Conservation (phyloP, 148 eudicot species). For the Linanthus parryae region DNA sequence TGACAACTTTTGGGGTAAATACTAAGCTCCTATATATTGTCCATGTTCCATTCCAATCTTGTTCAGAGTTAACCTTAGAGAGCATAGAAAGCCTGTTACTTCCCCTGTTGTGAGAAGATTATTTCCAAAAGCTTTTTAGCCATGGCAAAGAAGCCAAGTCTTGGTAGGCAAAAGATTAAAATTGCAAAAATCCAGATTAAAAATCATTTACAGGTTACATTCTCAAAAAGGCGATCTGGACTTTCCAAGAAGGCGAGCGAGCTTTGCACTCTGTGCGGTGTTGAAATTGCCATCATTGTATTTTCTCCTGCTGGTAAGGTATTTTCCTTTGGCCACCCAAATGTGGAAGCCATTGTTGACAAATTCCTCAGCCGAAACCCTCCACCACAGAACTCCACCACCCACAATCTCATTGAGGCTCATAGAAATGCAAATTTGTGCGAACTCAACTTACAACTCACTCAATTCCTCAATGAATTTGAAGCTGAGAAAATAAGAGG, state of each 20-base stretch:
- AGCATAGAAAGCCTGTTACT: not conserved
- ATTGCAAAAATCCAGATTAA: constrained; percentile 7
- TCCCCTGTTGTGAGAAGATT: not conserved
- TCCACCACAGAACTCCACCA: no score
- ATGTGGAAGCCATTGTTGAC: not conserved
- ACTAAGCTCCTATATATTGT: no score
- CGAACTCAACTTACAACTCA: no score
- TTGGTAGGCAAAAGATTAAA: constrained; percentile 13
- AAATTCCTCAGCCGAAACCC: no score
- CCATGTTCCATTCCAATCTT: no score
- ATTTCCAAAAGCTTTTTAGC: not conserved
- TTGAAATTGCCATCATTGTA: constrained; percentile 4
- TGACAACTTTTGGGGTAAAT: no score
- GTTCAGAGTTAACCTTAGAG: not conserved
- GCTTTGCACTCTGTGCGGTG: constrained; percentile 9
- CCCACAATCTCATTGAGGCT: no score
- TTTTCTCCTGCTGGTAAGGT: constrained; percentile 11
- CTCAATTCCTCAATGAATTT: no score
- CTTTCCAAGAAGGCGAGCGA: constrained; percentile 9
- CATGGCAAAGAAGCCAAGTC: constrained; percentile 8
- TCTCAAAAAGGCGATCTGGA: constrained; percentile 10
- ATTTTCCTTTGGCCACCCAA: constrained; percentile 14
- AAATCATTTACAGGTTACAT: constrained; percentile 9
- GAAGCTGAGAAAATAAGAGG: no score
- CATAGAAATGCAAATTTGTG: no score